Conservation (phyloP, 2,329 filamentous ascomycete species). For the Talaromyces sp. region DNA sequence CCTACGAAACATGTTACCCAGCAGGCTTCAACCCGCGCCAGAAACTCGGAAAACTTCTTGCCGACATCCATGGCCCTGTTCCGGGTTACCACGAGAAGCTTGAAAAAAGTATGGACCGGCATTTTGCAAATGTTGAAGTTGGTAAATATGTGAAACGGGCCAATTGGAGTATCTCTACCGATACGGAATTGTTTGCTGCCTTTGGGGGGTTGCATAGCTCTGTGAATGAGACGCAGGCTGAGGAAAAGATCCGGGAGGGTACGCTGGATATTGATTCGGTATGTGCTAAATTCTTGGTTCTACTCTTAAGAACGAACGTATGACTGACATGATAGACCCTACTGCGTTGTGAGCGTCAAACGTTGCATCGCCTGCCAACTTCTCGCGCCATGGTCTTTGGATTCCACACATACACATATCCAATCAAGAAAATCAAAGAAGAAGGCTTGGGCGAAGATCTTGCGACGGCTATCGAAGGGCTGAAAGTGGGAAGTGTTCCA, state of each 20-base stretch:
- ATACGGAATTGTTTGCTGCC: conserved; percentile 40
- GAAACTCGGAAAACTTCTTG: conserved; percentile 53
- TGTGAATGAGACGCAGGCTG: conserved; percentile 21
- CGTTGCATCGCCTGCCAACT: conserved; percentile 55
- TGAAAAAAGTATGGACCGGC: conserved; percentile 32
- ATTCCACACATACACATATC: conserved; percentile 62
- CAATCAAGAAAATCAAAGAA: conserved; percentile 52
- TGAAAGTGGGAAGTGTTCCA: conserved; percentile 55
- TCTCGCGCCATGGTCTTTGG: conserved; percentile 56
- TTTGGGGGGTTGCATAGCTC: conserved; percentile 35
- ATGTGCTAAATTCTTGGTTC: conserved; percentile 16
- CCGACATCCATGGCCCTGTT: conserved; percentile 54
- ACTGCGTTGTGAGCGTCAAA: conserved; percentile 59
- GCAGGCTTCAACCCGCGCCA: conserved; percentile 55
- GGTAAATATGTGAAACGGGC: conserved; percentile 47
- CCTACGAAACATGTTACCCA: conserved; percentile 56
- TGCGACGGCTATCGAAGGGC: conserved; percentile 57
- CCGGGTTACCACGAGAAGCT: conserved; percentile 29
- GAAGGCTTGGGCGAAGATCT: conserved; percentile 55
- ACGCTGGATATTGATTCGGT: conserved; percentile 47
- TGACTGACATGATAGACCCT: conserved; percentile 34
- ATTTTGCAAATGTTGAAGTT: conserved; percentile 25
- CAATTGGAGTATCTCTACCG: conserved; percentile 49
- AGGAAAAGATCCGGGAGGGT: conserved; percentile 28
- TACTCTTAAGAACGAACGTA: background rate